Conservation (phyloP, 176 grass and related monocot genomes). For the Oryza nivara region DNA sequence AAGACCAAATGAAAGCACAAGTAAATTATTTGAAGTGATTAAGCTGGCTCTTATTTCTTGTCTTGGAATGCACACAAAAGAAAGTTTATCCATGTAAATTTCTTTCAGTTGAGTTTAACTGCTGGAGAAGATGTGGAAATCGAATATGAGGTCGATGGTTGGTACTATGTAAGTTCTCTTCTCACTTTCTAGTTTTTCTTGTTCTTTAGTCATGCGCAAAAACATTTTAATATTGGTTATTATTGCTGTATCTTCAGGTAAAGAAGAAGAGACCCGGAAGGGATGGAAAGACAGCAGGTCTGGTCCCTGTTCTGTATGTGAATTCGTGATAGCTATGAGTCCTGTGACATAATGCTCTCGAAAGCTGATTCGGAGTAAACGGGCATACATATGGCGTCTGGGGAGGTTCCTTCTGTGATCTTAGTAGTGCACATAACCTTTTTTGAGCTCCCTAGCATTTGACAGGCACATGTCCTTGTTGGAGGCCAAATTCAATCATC, state of each 20-base stretch:
- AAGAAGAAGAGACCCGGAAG: constrained; percentile 99
- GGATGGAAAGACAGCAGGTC: constrained; percentile 85
- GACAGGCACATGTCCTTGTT: not conserved
- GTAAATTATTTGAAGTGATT: not conserved
- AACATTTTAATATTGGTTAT: not conserved
- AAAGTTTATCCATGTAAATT: constrained; percentile 33
- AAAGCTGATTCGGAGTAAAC: constrained; percentile 19
- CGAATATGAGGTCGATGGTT: constrained; percentile 97
- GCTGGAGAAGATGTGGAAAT: constrained; percentile 97
- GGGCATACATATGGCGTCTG: not conserved
- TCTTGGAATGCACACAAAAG: constrained; percentile 2
- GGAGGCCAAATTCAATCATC: constrained; percentile 11
- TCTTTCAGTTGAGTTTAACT: constrained; percentile 82
- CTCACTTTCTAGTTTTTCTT: constrained; percentile 4
- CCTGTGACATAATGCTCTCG: not conserved
- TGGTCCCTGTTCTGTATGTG: constrained; percentile 96
- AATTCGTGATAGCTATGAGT: constrained; percentile 54
- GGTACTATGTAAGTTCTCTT: constrained; percentile 91
- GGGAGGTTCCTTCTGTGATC: not conserved
- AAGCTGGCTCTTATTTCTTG: not conserved
- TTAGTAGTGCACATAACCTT: not conserved
- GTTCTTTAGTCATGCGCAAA: not conserved
- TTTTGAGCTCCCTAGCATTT: constrained; percentile 11
- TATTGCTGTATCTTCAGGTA: constrained; percentile 59
- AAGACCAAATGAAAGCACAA: not conserved